Percentiles rank a stretch among this genome's conserved stretches.
phyloP scores from a whole-genome alignment of 2,329 filamentous ascomycete genomes.

The Scedosporium apiospermum region DNA sequence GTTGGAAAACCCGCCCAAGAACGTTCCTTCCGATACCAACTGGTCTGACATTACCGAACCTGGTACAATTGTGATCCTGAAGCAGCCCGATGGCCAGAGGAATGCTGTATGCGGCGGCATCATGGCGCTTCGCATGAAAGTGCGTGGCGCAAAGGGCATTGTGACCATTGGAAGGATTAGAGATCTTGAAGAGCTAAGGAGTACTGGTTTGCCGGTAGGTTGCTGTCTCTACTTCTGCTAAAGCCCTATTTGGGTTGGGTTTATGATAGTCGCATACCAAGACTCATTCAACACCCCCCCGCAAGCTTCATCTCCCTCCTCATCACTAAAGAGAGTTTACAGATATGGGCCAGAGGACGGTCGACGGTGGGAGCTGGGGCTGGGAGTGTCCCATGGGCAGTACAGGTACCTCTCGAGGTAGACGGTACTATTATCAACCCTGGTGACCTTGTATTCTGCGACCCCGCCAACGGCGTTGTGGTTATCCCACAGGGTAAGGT shows the following conservation, averaged over 20 bases:
- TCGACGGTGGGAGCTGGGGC: constrained; percentile 50
- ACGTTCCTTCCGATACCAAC: constrained; percentile 50
- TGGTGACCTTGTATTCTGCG: constrained; percentile 62
- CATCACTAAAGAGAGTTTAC: constrained; percentile 6
- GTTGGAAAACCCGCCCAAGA: constrained; percentile 20
- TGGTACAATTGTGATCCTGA: constrained; percentile 55
- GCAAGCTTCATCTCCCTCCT: background rate
- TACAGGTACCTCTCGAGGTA: constrained; percentile 33
- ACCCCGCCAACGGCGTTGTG: constrained; percentile 60
- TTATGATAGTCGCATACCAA: background rate
- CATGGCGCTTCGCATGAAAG: constrained; percentile 61
- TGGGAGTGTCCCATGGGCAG: constrained; percentile 46
- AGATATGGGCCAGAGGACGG: constrained; percentile 47
- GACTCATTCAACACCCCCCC: background rate
- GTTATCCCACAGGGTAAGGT: constrained; percentile 54
- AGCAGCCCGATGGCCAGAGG: constrained; percentile 53
- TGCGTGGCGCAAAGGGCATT: constrained; percentile 48
- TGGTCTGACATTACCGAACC: constrained; percentile 57
- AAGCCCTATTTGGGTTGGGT: background rate
- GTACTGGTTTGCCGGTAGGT: constrained; percentile 46
- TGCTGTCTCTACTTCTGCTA: background rate
- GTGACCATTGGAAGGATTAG: constrained; percentile 61
- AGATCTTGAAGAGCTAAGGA: constrained; percentile 52
- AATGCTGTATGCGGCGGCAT: constrained; percentile 71
- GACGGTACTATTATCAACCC: constrained; percentile 31